Evolutionary conservation across 1,139 yeast genomes (phyloP).

Genomic region (Maudiozyma humilis): DNA sequence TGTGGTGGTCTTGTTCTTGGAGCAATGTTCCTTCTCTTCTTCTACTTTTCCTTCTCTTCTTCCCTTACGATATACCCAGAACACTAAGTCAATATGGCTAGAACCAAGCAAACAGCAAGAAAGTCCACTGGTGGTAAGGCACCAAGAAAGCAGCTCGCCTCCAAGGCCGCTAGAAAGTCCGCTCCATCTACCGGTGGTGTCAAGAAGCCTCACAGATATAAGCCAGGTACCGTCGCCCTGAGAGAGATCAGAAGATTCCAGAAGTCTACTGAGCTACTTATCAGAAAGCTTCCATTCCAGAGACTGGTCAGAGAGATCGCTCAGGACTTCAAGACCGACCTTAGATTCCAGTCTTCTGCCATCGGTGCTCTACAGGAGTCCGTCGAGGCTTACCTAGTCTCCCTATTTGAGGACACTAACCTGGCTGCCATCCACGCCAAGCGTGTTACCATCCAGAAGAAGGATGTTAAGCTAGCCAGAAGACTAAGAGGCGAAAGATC

Average conservation of each 20-base stretch:
- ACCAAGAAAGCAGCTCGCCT: slow-evolving; percentile 98
- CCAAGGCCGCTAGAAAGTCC: slow-evolving; percentile 98
- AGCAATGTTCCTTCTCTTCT: neutral
- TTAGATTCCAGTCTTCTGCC: slow-evolving; percentile 97
- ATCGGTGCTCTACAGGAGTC: slow-evolving; percentile 99
- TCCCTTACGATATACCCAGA: neutral
- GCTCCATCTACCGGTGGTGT: slow-evolving; percentile 98
- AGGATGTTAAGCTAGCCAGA: slow-evolving; percentile 98
- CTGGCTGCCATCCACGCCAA: slow-evolving; percentile 98
- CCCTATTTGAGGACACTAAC: slow-evolving; percentile 92
- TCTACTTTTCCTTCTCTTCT: neutral
- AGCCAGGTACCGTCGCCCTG: slow-evolving; percentile 99
- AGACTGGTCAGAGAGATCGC: slow-evolving; percentile 97
- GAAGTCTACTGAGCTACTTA: slow-evolving; percentile 91
- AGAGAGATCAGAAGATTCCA: slow-evolving; percentile 99
- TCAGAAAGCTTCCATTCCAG: slow-evolving; percentile 98
- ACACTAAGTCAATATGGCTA: slow-evolving; percentile 56
- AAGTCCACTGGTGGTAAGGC: slow-evolving; percentile 99
- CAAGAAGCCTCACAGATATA: slow-evolving; percentile 99
- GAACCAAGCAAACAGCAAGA: slow-evolving; percentile 98
- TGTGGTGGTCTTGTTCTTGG: neutral
- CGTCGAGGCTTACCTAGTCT: slow-evolving; percentile 91
- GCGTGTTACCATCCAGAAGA: slow-evolving; percentile 99
- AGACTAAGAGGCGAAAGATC: slow-evolving; percentile 98
- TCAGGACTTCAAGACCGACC: slow-evolving; percentile 95